Evolutionary conservation across 371 early-diverging fungal genomes (phyloP).

Genomic region (Zychaea mexicana): DNA sequence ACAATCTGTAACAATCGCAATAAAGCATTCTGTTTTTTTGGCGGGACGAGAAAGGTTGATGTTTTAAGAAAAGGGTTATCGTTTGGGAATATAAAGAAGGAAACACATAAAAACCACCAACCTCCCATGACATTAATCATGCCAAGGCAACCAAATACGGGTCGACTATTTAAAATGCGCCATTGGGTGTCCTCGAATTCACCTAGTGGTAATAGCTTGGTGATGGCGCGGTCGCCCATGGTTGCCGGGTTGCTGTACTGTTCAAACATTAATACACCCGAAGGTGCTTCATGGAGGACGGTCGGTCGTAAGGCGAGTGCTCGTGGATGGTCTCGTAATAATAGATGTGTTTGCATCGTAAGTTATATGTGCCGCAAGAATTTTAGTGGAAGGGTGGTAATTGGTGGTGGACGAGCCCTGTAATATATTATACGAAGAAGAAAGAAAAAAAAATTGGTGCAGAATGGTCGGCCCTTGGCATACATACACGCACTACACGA

Average conservation of each 20-base stretch:
- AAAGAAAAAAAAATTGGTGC: not conserved
- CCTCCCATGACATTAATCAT: constrained; percentile 66
- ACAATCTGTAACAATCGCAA: constrained; percentile 74
- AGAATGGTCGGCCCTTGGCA: not conserved
- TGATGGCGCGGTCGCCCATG: constrained; percentile 36
- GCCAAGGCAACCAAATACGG: constrained; percentile 76
- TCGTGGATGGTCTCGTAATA: constrained; percentile 51
- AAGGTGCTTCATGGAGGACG: constrained; percentile 48
- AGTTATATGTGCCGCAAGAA: not conserved
- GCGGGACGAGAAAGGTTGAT: too few species aligned
- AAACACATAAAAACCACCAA: constrained; percentile 21
- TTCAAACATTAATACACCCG: constrained; percentile 50
- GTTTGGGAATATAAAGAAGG: too few species aligned
- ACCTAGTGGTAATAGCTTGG: constrained; percentile 43
- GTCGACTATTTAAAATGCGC: constrained; percentile 53
- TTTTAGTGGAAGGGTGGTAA: not conserved
- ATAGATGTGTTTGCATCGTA: constrained; percentile 48
- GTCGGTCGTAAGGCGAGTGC: constrained; percentile 53
- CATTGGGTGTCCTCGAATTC: constrained; percentile 54
- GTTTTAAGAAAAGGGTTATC: too few species aligned
- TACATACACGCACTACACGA: too few species aligned
- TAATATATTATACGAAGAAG: too few species aligned
- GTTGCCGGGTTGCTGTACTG: constrained; percentile 17
- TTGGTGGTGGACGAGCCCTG: too few species aligned
- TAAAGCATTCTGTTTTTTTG: constrained; percentile 61